Evolutionary conservation across 192 early-diverging fungal genomes (phyloP), one percentile per base, ranked within the genome.

Genomic region (Gryganskiella cystojenkinii): DNA sequence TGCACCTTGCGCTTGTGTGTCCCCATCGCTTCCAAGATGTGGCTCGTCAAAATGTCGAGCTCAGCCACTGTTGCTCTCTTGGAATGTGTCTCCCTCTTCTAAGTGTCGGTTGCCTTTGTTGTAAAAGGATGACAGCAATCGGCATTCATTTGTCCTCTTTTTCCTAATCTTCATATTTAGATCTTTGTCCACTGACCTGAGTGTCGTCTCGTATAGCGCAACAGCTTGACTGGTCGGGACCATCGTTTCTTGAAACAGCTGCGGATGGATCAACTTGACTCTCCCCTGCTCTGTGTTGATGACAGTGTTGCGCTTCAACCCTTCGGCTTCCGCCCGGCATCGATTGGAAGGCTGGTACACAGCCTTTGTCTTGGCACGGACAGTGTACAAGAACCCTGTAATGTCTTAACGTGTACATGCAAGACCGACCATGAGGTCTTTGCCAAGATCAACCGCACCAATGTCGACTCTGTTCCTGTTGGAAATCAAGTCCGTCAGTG

Each of bases 281-380:
- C 24, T 24, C 50, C 22, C 50, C 7, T 5, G n/a, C 2, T 22
- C 50, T 2, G 3, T n/a, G 50, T n/a, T 7, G 15, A 51, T 28
- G n/a, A 25, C 24, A 22, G 22, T 11, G 25, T 51, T 51, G 50
- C 25, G 10, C 50, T 5, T n/a, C 22, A n/a, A 51, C 24, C 50
- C 24, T 10, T 51, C 22, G 25, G 24, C 22, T 25, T 51, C 50
- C 11, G 11, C 24, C 50, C 22, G 22, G 25, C 22, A 10, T 25
- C 25, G n/a, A 25, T 2, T 51, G 22, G 50, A 25, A 3, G 50
- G 50, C 24, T 51, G 50, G 24, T 51, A 51, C 24, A 27, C 14
- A 22, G 50, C 50, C 50, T 51, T 51, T n/a, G 50, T 51, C 50
- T 51, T 51, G 17, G 50, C 50, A 9, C 15, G 17, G 6, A 51